Base-by-base conservation (phyloP, 352 stramenopile species). In the Peronospora farinosa region DNA sequence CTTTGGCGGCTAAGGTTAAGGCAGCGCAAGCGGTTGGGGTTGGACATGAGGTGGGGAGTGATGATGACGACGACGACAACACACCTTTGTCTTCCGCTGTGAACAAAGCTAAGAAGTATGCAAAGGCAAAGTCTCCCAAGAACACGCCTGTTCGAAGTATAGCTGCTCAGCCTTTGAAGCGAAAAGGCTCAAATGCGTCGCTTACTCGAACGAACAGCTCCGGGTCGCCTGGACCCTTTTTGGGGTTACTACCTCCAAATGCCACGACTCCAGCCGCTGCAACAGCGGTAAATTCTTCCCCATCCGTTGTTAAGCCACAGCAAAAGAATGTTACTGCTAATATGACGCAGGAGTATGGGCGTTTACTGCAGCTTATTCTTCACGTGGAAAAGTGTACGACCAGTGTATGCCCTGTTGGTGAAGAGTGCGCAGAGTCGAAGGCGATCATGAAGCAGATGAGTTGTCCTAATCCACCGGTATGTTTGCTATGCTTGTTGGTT, bases 301-400 rank as follows among this genome's bases (percentile, higher is more conserved):
- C 57, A 19, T 48, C 48, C 9, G 59, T 54, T 25, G 35, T 51
- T 15, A 81, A 76, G 36, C 39, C 46, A 10, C 54, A 57, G 6
- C 60, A 70, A n/a, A 78, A 75, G 36, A 67, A 70, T 30, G 65
- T 69, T 37, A 78, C 62, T 16, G 65, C 65, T n/a, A 86, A 84
- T 27, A 82, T 83, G 68, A 83, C 79, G 1, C 66, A 85, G 46
- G 80, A 94, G 44, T 94, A 92, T 43, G 83, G 83, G 0, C 78
- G 80, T n/a, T 32, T 94, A 38, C 54, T 94, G 44, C 83, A 94
- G 61, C 52, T 94, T 15, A 91, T 94, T 62, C 49, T 94, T 21
- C 83, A 94, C 54, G 80, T 91, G 1, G 74, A 94, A 16, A 87
- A 90, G 39, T 94, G 83, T 47, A 89, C 65, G 31, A 68, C 60